phyloP scores from a whole-genome alignment of 352 stramenopile species.

The Globisporangium splendens region DNA sequence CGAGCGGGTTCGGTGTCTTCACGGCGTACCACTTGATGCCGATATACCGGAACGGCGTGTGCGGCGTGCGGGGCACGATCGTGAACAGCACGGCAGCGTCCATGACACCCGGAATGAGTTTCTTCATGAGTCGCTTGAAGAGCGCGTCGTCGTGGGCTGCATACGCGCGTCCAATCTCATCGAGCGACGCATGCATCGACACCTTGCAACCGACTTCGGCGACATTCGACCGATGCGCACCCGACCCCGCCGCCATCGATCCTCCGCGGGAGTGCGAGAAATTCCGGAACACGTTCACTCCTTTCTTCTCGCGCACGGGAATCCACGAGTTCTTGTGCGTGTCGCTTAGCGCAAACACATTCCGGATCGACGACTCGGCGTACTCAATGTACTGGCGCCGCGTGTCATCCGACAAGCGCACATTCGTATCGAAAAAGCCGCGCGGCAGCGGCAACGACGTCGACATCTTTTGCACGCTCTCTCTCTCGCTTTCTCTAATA shows the following conservation, averaged over 20 bases:
- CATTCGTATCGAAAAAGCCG: slow-evolving; percentile 72
- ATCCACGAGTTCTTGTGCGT: slow-evolving; percentile 84
- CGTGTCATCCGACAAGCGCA: slow-evolving; percentile 63
- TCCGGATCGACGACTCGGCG: slow-evolving; percentile 75
- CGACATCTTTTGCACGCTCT: slow-evolving; percentile 24
- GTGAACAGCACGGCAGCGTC: slow-evolving; percentile 78
- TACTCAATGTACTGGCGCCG: slow-evolving; percentile 78
- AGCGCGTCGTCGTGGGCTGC: slow-evolving; percentile 76
- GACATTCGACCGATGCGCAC: slow-evolving; percentile 73
- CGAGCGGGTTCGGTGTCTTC: slow-evolving; percentile 76
- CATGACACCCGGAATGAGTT: slow-evolving; percentile 67
- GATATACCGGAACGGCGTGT: slow-evolving; percentile 78
- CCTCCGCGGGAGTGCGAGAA: slow-evolving; percentile 44
- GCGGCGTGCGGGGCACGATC: slow-evolving; percentile 67
- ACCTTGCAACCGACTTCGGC: slow-evolving; percentile 74
- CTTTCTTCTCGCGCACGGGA: slow-evolving; percentile 81
- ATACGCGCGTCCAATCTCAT: slow-evolving; percentile 73
- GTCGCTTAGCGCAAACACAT: slow-evolving; percentile 80
- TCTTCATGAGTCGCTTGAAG: slow-evolving; percentile 78
- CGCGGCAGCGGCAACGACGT: slow-evolving; percentile 66
- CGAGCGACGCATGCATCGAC: slow-evolving; percentile 61
- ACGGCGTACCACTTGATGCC: slow-evolving; percentile 87
- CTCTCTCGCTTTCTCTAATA: too few species aligned
- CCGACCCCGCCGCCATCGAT: slow-evolving; percentile 18
- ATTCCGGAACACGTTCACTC: slow-evolving; percentile 77